Percentiles rank a stretch among this genome's conserved stretches.
Evolutionary conservation across 306 rosid species (phyloP).

Genomic region (Dryas drummondii): DNA sequence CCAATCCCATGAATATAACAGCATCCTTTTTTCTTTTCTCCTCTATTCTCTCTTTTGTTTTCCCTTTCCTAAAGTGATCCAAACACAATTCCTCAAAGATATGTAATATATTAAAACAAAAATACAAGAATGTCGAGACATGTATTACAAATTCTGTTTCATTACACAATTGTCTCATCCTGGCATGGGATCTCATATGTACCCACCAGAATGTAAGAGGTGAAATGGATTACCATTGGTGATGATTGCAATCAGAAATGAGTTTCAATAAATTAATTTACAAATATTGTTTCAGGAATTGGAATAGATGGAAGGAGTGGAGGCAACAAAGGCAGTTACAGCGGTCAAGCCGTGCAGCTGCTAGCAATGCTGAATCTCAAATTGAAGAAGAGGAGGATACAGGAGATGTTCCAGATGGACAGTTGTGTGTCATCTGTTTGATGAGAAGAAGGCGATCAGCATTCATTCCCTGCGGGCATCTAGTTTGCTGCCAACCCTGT

Average conservation of each 20-base stretch:
- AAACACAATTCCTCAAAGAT: background rate
- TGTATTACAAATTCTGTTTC: background rate
- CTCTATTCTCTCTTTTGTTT: background rate
- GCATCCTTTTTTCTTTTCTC: background rate
- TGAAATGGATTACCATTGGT: background rate
- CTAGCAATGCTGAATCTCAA: slow-evolving; percentile 31
- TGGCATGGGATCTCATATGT: background rate
- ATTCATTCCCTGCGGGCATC: slow-evolving; percentile 87
- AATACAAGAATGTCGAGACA: no score
- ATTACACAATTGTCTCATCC: background rate
- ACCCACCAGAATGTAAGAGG: background rate
- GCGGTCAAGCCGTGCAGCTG: slow-evolving; percentile 37
- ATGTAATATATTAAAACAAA: no score
- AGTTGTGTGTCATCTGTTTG: slow-evolving; percentile 78
- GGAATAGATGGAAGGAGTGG: slow-evolving; percentile 81
- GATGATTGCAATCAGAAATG: background rate
- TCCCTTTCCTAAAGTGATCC: background rate
- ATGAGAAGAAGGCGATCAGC: slow-evolving; percentile 84
- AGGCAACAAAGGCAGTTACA: slow-evolving; percentile 54
- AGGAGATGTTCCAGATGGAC: slow-evolving; percentile 67
- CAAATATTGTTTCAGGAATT: slow-evolving; percentile 58
- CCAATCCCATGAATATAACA: background rate
- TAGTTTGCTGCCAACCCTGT: slow-evolving; percentile 80
- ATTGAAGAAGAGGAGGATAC: slow-evolving; percentile 47
- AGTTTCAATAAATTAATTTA: slow-evolving; percentile 9